These are phyloP conservation scores for Leishmania guyanensis DNA, from an alignment of 208 protist genomes.

Conservation along the genomic window DNA sequence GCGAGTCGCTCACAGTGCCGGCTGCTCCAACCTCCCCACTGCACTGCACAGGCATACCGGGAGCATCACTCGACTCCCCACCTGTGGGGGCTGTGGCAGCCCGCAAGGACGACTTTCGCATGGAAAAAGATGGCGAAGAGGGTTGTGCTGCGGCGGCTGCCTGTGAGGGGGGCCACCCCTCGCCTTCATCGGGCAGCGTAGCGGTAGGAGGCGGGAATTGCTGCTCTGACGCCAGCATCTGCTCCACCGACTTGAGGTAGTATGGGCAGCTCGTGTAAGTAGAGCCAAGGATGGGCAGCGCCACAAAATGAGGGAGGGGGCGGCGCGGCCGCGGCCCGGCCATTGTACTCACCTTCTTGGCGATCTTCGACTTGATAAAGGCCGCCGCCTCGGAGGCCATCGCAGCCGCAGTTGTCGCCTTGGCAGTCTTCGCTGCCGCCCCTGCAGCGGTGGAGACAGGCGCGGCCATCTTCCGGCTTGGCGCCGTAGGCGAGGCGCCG, in stretches of 20 bases:
- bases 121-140: constrained; percentile 1
- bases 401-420: constrained; percentile 18
- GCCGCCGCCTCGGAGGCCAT: constrained; percentile 23
- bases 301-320: constrained; percentile 34
- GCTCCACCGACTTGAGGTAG: constrained; percentile 51
- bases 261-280: constrained; percentile 49
- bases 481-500: background rate
- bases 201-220: constrained; percentile 40
- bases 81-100: background rate
- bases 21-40: background rate
- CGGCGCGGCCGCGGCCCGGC: constrained; percentile 1
- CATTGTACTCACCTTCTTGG: constrained; percentile 17
- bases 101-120: background rate
- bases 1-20: background rate
- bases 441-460: background rate
- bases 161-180: constrained; percentile 15
- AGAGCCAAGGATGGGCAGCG: constrained; percentile 59
- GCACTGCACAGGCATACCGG: background rate
- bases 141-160: background rate
- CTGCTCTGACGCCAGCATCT: constrained; percentile 46
- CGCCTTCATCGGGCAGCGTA: constrained; percentile 26
- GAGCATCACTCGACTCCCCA: background rate
- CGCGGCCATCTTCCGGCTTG: background rate
- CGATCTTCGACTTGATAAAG: constrained; percentile 35
- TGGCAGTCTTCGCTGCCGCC: background rate